phyloP scores from a whole-genome alignment of 768 basidiomycete genomes.

The Boletus pseudo-olivaceus region DNA sequence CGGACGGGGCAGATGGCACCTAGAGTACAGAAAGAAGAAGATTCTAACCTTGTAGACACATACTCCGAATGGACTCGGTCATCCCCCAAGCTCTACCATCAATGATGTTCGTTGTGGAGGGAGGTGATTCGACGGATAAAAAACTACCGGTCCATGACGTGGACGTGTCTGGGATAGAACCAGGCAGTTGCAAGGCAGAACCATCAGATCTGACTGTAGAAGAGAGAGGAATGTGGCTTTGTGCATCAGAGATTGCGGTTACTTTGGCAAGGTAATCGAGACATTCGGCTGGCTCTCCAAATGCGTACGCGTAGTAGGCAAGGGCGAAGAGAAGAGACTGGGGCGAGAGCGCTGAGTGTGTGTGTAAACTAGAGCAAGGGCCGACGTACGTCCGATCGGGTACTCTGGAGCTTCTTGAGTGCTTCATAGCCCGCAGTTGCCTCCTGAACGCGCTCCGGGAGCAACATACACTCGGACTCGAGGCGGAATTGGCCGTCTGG shows the following conservation, averaged over 20 bases:
- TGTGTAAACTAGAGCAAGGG: background rate
- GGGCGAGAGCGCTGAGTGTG: conserved; percentile 8
- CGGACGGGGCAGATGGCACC: background rate
- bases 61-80: conserved; percentile 68
- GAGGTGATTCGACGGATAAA: conserved; percentile 38
- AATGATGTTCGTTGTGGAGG: conserved; percentile 50
- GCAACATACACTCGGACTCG: conserved; percentile 56
- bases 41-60: conserved; percentile 70
- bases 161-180: conserved; percentile 36
- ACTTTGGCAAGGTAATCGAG: conserved; percentile 55
- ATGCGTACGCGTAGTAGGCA: conserved; percentile 79
- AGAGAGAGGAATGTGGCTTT: conserved; percentile 47
- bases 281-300: conserved; percentile 63
- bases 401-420: conserved; percentile 47
- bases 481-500: conserved; percentile 35
- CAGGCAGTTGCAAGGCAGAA: conserved; percentile 36
- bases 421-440: conserved; percentile 50
- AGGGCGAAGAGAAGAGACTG: conserved; percentile 69
- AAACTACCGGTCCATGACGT: conserved; percentile 52
- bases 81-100: conserved; percentile 74
- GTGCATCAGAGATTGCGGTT: conserved; percentile 51
- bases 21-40: background rate
- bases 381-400: conserved; percentile 56
- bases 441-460: conserved; percentile 56
- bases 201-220: conserved; percentile 41